These are phyloP conservation scores for Triadica sebifera DNA, from an alignment of 345 rosid species.

Conservation along the genomic window DNA sequence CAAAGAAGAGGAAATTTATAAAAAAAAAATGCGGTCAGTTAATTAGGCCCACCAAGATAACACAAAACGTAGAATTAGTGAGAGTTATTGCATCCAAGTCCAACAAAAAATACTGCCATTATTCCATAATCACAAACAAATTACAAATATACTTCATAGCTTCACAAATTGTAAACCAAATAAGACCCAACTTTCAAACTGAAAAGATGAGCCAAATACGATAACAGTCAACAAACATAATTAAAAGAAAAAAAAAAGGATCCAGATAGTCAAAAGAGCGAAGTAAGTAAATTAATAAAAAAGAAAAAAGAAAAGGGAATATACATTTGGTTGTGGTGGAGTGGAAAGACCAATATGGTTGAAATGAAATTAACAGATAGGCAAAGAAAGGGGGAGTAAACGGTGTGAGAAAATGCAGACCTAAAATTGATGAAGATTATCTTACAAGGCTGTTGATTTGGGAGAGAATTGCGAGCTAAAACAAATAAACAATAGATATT, in stretches of 20 bases:
- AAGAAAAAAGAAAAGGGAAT: not conserved
- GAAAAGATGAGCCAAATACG: not conserved
- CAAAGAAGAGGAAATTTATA: not conserved
- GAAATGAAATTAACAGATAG: not conserved
- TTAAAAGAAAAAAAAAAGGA: too few relatives aligned
- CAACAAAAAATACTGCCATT: not conserved
- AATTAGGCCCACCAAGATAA: constrained; percentile 3
- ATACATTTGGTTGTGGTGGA: too few relatives aligned
- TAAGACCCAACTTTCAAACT: not conserved
- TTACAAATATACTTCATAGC: not conserved
- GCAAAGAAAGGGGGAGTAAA: not conserved
- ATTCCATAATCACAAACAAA: not conserved
- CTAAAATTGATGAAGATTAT: not conserved
- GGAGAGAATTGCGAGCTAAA: not conserved
- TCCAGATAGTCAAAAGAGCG: not conserved
- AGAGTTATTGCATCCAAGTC: not conserved
- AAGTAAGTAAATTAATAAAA: not conserved
- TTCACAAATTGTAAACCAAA: not conserved
- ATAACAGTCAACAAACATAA: not conserved
- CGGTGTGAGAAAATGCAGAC: not conserved
- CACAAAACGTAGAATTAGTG: not conserved
- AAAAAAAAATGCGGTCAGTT: too few relatives aligned
- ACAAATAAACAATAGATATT: too few relatives aligned
- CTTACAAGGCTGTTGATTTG: not conserved
- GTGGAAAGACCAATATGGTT: not conserved